Base-by-base conservation (phyloP, 2,329 filamentous ascomycete genomes). In the Curvularia eragrostidis region DNA sequence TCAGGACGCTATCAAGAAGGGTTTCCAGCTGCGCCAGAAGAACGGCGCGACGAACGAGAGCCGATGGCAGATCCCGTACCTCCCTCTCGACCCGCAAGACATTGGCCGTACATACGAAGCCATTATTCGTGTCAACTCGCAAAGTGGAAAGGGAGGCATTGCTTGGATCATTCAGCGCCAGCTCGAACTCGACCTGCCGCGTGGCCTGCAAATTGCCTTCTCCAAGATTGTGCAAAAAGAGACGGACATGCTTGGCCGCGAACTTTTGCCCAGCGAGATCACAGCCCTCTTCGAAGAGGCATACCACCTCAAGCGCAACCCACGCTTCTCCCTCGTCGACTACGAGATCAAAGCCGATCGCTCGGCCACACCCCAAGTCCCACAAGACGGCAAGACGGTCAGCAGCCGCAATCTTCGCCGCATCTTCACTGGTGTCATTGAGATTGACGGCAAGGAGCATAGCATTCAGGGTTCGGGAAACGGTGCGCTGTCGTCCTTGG, bases 61-160 rank as follows among this genome's bases (percentile, higher is more conserved):
- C 71, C 81, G 80, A 39, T 98, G 94, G 94, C 82, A 91, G 67
- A 84, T 97, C 38, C 94, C 94, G 0, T 98, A 98, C 75, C 88
- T 98, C 48, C 94, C 94, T 12, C 85, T 98, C 69, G 94, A 98
- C 72, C 94, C 94, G 5, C 85, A 90, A 72, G 94, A 98, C 72
- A 97, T 98, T 64, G 94, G 94, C 49, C 88, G 94, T 56, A 97
- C 89, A n/a, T 98, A 98, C 85, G 93, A 98, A 79, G 94, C 94
- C 58, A 90, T 98, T 74, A 98, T 98, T 75, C 91, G 94, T 59
- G 94, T 98, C 85, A 99, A 98, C 83, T 96, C 91, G 18, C 94
- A 98, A 77, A 91, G 88, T 69, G 94, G 94, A 65, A 98, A 99
- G 81, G 94, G 94, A 61, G 95, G 95, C 68, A 89, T 91, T 59